Evolutionary conservation across 768 basidiomycete species (phyloP), one percentile per base, ranked within the genome.

Genomic region (Rhodotorula diobovata): DNA sequence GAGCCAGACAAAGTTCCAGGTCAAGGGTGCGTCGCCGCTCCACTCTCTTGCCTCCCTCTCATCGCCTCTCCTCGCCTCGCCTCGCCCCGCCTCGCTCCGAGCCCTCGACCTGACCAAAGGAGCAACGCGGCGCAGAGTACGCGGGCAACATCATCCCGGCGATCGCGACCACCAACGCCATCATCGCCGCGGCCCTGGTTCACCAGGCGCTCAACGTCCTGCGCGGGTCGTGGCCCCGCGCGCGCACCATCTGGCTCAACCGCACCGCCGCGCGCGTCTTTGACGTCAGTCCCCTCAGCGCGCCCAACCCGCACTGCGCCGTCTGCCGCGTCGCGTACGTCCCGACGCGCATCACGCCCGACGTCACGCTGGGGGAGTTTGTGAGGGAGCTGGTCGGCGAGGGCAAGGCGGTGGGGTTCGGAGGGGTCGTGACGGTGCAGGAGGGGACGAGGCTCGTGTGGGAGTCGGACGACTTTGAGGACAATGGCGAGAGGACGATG

Each of bases 61-160:
- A 14, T 51, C 53, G 53, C 53, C 5, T 21, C 23, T 21, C 18
- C 45, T 23, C 45, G 20, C 16, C 45, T 9, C 10, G 41, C 10
- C 16, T 9, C 41, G 41, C 41, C 10, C 41, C 41, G 43, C 11
- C 11, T 11, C 51, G n/a, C 30, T 34, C 57, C 9, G 18, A 23
- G 2, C 11, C 46, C 10, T 14, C n/a, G 46, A 25, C 28, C 10
- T 2, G n/a, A n/a, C n/a, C n/a, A n/a, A n/a, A n/a, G n/a, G n/a
- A n/a, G n/a, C n/a, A n/a, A n/a, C 41, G 41, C 11, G 3, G 15
- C 59, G 25, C 80, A 95, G 94, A 97, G 81, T 98, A 97, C 91
- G 96, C 96, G 0, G 96, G 96, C 18, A 99, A 99, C 81, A 98
- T 99, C 77, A 99, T 98, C 73, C 96, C 96, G 12, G 96, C 96